Evolutionary conservation across 2,329 filamentous ascomycete genomes (phyloP), one percentile per base, ranked within the genome.

Genomic region (Penicillium glabrum): DNA sequence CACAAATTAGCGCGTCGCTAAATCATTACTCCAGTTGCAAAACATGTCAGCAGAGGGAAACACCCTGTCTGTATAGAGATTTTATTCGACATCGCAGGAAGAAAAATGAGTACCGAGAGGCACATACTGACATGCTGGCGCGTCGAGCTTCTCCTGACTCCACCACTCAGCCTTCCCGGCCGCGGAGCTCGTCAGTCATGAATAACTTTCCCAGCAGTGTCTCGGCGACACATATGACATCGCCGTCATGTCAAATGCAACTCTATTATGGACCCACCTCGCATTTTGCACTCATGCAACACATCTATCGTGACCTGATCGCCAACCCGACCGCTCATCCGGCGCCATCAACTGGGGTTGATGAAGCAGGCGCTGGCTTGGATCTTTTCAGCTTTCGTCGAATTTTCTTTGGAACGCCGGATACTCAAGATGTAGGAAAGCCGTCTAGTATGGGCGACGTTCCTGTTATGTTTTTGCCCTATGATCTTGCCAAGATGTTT

Each of bases 201-300:
- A 61, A 64, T 44, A 60, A 66, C 43, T 69, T 74, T 48, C 75
- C 76, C 51, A 75, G 72, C 56, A 80, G 78, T 54, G 78, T 80
- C n/a, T 76, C 77, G 3, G 78, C 78, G 21, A 79, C 76, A 9
- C 78, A 80, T 60, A 73, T 75, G 62, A 71, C 77, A 26, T 78
- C 77, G 1, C 74, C 78, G 1, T 79, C 76, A 21, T 77, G 76
- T 55, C 67, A 72, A 35, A 70, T 79, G 16, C 77, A 80, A 58
- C 67, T 80, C 0, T 80, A 80, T 61, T 80, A 80, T 65, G 78
- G 78, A 0, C 75, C 78, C 0, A 78, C 78, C 0, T 80, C 78
- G 0, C 78, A 80, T 59, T 80, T 80, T 31, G 72, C 77, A 0
- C 70, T 80, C 1, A 74, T 76, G 67, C 72, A 76, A 39, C 67